A percentile compares a stretch with the other conserved stretches of the same genome.
These are phyloP conservation scores for Trichosporon asahii DNA, from an alignment of 1,284 basidiomycete species.

Conservation along the genomic window DNA sequence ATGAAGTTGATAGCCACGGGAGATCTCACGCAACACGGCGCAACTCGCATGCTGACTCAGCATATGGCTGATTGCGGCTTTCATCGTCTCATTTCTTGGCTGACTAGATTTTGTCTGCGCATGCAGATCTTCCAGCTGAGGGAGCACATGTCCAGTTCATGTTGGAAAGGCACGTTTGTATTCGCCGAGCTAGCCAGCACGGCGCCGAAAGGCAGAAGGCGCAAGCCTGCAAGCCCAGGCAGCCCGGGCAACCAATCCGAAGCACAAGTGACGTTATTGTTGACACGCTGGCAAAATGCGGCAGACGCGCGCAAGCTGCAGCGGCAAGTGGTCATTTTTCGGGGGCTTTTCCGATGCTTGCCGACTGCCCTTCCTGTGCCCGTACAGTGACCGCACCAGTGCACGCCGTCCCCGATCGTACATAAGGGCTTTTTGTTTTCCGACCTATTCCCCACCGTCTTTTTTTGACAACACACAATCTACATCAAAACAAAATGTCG, in stretches of 20 bases:
- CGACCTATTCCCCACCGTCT: background rate
- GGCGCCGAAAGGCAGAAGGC: background rate
- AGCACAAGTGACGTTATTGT: slow-evolving; percentile 5
- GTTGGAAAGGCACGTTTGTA: slow-evolving; percentile 1
- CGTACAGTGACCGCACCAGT: background rate
- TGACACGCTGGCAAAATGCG: background rate
- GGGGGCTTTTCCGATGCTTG: slow-evolving; percentile 1
- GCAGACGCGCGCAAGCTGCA: too few species aligned
- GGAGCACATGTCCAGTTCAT: slow-evolving; percentile 1
- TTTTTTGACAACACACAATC: background rate
- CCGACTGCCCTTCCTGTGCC: background rate
- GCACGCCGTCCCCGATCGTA: background rate
- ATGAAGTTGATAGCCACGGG: background rate
- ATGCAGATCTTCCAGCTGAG: background rate
- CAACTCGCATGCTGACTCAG: background rate
- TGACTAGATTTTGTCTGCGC: background rate
- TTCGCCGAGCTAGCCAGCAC: background rate
- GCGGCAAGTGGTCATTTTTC: background rate
- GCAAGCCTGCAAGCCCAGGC: background rate
- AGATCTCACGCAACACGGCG: background rate
- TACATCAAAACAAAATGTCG: slow-evolving; percentile 17
- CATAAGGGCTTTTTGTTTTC: slow-evolving; percentile 3
- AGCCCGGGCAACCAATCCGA: background rate
- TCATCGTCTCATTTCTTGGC: background rate
- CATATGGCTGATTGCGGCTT: background rate